Evolutionary conservation across 139 green algal genomes (phyloP).

Genomic region (Chara braunii): DNA sequence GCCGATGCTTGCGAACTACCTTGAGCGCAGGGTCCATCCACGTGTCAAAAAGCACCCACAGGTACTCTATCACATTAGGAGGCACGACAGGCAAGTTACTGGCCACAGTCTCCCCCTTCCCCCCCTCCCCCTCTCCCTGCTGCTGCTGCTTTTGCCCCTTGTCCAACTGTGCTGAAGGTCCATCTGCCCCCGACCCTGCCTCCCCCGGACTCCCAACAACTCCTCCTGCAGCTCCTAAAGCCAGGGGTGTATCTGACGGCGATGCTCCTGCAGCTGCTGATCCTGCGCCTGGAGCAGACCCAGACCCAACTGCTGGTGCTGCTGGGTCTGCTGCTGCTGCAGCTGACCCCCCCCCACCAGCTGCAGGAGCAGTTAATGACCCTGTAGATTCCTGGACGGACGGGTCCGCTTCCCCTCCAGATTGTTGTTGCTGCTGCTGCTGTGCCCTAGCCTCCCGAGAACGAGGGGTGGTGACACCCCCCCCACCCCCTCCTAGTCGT

Average conservation of each 20-base stretch:
- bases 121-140: conserved; percentile 46
- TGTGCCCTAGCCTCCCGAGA: no score
- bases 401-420: conserved; percentile 19
- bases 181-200: no score
- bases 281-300: neutral
- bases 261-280: neutral
- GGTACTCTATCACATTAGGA: neutral
- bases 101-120: conserved; percentile 23
- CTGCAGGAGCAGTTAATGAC: no score
- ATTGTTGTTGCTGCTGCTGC: no score
- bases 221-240: no score
- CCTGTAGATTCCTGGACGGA: no score
- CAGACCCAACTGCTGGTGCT: neutral
- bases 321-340: neutral
- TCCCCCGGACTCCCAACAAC: no score
- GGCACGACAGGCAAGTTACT: no score
- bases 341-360: no score
- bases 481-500: conserved; percentile 1
- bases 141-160: conserved; percentile 36
- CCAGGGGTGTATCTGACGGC: no score
- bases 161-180: conserved; percentile 15
- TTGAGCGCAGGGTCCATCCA: conserved; percentile 55
- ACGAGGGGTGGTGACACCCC: no score
- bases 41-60: conserved; percentile 49
- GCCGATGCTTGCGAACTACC: conserved; percentile 51